These are phyloP conservation scores for Endocarpon pusillum DNA, from an alignment of 495 filamentous ascomycete species.

Conservation along the genomic window DNA sequence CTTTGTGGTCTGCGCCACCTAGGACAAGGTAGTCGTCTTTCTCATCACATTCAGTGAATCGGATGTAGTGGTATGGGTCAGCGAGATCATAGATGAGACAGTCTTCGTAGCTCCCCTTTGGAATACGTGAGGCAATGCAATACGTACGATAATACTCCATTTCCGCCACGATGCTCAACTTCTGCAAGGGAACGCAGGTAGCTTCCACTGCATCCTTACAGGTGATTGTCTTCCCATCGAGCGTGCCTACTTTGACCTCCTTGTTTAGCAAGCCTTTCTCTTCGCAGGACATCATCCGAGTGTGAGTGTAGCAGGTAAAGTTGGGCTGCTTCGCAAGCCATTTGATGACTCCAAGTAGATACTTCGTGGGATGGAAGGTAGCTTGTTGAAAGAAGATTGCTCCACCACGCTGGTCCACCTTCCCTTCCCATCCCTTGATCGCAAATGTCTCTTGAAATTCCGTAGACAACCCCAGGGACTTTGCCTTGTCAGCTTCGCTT, in stretches of 20 bases:
- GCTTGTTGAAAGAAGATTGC: conserved; percentile 31
- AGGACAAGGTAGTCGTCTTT: conserved; percentile 38
- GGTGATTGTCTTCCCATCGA: conserved; percentile 26
- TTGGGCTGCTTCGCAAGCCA: conserved; percentile 31
- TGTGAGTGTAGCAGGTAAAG: conserved; percentile 35
- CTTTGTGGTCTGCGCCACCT: conserved; percentile 44
- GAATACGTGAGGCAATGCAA: conserved; percentile 39
- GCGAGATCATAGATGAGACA: conserved; percentile 37
- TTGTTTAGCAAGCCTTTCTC: conserved; percentile 21
- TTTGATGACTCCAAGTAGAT: conserved; percentile 30
- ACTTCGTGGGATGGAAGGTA: conserved; percentile 40
- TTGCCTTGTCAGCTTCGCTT: conserved; percentile 26
- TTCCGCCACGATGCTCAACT: conserved; percentile 30
- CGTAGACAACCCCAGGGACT: conserved; percentile 23
- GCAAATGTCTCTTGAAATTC: conserved; percentile 19
- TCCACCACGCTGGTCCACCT: conserved; percentile 31
- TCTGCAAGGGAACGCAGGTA: conserved; percentile 39
- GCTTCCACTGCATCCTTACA: conserved; percentile 34
- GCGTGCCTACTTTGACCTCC: conserved; percentile 26
- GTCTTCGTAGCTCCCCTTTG: conserved; percentile 31
- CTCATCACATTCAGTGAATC: conserved; percentile 31
- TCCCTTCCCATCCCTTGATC: conserved; percentile 30
- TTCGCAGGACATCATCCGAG: conserved; percentile 27
- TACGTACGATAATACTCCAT: conserved; percentile 35
- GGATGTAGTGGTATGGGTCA: conserved; percentile 35